Evolutionary conservation across 2,329 filamentous ascomycete genomes (phyloP), one percentile per base, ranked within the genome.

Genomic region (Aspergillus viridinutans): DNA sequence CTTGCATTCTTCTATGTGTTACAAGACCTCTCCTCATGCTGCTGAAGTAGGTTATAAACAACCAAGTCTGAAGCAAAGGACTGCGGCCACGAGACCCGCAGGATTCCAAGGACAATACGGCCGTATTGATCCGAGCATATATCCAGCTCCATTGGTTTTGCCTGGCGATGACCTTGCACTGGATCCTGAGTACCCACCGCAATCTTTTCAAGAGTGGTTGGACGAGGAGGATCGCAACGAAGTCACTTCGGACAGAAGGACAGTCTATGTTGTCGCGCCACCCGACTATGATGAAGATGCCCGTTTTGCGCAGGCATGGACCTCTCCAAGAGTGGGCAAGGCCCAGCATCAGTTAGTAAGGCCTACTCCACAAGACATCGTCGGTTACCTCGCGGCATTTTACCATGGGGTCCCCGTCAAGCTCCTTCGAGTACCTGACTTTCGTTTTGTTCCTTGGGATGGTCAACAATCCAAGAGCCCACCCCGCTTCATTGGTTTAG

Each of bases 131-230:
- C 40, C 59, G 1, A 64, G 63, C 1, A 53, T 74, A 0, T 89
- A 86, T 59, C 85, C 85, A 0, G 82, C 75, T 0, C 84, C 85
- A 0, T 66, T 89, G 5, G 73, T 87, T 0, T 71, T 89, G 0
- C 85, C 86, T 0, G 77, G 74, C 2, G 85, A 88, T 64, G 82
- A 83, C 21, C 74, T 89, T 1, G 78, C 80, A 0, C 69, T 76
- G 35, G 80, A 87, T 42, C 80, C 82, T 1, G 72, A 79, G 4
- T 77, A 76, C 42, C 74, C 78, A 1, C 71, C 80, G 0, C 85
- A 89, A 60, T 81, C 76, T 42, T 72, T 84, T 45, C 73, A 75
- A 28, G 75, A 76, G 0, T 88, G 84, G 83, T 60, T 76, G 1
- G 62, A 74, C 0, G 70, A 73, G 26, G 72, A 73, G 6, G 61